Base-by-base conservation (phyloP, 177 flowering plant species). In the Vitis hybrid region DNA sequence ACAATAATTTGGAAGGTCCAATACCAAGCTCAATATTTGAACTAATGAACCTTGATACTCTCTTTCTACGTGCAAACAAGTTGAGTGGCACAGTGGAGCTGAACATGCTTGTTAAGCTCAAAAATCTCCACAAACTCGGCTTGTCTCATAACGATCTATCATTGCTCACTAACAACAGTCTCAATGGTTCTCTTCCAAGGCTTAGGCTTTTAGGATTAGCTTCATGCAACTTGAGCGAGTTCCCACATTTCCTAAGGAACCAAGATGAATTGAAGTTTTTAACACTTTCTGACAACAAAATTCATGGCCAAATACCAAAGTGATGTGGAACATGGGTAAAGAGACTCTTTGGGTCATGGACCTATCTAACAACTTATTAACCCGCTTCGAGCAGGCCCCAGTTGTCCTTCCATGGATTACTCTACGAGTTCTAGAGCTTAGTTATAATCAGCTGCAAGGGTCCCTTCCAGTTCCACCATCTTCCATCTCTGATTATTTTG, bases 181-280 rank as follows among this genome's bases (percentile, higher is more conserved):
- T 7, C 11, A 63, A 30, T 0, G 62, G 4, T n/a, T 49, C 74
- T 5, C 58, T 56, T 3, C 54, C 61, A 12, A 53, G 54, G 2
- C 11, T 73, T 53, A 1, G 9, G 11, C 13, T 6, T 20, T 15
- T 73, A 17, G 8, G 13, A 15, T 41, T 73, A 21, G 11, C 54
- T n/a, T 67, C 65, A 1, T 66, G 75, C 62, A 73, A 73, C 48
- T 20, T 73, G 18, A 66, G 24, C 15, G 71, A 66, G 69, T 35
- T 73, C 61, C 75, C 75, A 30, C 1, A 20, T n/a, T 58, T 72
- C 49, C 17, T 72, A 30, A 24, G 12, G 65, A 46, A 9, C 58
- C 74, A 48, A n/a, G 54, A 58, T 21, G 11, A 24, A 11, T 57
- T 65, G 65, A 1, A 9, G 5, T 14, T 9, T 1, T 48, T 72